A percentile compares a stretch with the other conserved stretches of the same genome.
Evolutionary conservation across 1,284 basidiomycete genomes (phyloP).

Genomic region (Farysia itapuensis): DNA sequence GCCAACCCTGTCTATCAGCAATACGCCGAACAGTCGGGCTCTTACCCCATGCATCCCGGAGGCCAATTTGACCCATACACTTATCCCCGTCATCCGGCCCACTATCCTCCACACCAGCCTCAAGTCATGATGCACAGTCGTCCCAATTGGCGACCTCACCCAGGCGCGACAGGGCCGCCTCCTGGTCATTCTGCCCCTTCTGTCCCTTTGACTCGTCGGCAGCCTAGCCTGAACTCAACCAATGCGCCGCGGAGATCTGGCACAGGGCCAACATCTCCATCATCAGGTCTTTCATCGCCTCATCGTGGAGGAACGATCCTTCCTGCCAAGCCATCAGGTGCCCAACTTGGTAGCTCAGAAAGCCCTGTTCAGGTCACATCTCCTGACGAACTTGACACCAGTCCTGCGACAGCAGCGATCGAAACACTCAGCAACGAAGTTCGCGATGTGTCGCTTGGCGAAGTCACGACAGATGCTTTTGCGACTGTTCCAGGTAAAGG

Average conservation of each 20-base stretch:
- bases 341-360: too few species aligned
- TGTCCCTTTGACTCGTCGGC: too few species aligned
- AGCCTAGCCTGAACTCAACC: too few species aligned
- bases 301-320: background rate
- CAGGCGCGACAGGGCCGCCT: too few species aligned
- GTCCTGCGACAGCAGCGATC: too few species aligned
- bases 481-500: slow-evolving; percentile 15
- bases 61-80: background rate
- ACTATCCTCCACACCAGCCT: too few species aligned
- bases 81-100: background rate
- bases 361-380: too few species aligned
- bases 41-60: background rate
- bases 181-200: too few species aligned
- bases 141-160: background rate
- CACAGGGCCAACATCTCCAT: background rate
- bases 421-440: too few species aligned
- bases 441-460: too few species aligned
- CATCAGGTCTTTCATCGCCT: background rate
- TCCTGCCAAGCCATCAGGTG: background rate
- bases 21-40: background rate
- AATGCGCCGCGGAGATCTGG: background rate
- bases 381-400: too few species aligned
- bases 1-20: background rate
- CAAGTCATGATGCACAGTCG: background rate
- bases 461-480: background rate